A percentile compares a stretch with the other conserved stretches of the same genome.
These are phyloP conservation scores for Aureobasidium sp. DNA, from an alignment of 2,329 filamentous ascomycete species.

Conservation along the genomic window DNA sequence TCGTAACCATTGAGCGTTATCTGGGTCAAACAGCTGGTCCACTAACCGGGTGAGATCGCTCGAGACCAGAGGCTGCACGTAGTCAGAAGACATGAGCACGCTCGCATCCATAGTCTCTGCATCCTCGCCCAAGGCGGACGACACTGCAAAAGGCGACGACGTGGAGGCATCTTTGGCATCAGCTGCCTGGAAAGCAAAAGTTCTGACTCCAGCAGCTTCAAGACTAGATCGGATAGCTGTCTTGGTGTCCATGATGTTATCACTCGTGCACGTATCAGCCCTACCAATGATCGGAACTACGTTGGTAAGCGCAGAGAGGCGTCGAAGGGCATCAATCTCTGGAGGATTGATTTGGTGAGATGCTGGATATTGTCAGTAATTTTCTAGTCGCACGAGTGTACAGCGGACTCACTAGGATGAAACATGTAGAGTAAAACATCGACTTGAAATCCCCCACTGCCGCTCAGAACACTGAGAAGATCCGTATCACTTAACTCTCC, in stretches of 20 bases:
- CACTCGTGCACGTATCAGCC: conserved; percentile 47
- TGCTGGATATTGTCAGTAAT: neutral
- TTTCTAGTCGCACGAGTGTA: neutral
- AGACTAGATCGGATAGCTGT: conserved; percentile 49
- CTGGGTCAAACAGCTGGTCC: conserved; percentile 64
- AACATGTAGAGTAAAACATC: conserved; percentile 82
- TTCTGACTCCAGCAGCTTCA: conserved; percentile 47
- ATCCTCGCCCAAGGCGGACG: conserved; percentile 62
- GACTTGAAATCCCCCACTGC: conserved; percentile 73
- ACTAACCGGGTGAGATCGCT: conserved; percentile 68
- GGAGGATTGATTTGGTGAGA: neutral
- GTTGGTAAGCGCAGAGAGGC: conserved; percentile 64
- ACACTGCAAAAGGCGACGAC: conserved; percentile 59
- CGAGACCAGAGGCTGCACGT: conserved; percentile 66
- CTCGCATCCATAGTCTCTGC: conserved; percentile 85
- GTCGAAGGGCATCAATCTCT: conserved; percentile 52
- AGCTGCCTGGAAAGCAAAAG: conserved; percentile 52
- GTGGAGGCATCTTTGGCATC: conserved; percentile 25
- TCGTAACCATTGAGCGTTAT: conserved; percentile 72
- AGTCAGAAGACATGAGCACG: conserved; percentile 84
- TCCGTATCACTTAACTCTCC: conserved; percentile 60
- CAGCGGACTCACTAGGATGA: conserved; percentile 45
- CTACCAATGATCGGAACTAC: conserved; percentile 75
- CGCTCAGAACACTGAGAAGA: conserved; percentile 66
- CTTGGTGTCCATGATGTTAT: conserved; percentile 50